phyloP scores from a whole-genome alignment of 2,329 filamentous ascomycete species.

The Diaporthe sp. region DNA sequence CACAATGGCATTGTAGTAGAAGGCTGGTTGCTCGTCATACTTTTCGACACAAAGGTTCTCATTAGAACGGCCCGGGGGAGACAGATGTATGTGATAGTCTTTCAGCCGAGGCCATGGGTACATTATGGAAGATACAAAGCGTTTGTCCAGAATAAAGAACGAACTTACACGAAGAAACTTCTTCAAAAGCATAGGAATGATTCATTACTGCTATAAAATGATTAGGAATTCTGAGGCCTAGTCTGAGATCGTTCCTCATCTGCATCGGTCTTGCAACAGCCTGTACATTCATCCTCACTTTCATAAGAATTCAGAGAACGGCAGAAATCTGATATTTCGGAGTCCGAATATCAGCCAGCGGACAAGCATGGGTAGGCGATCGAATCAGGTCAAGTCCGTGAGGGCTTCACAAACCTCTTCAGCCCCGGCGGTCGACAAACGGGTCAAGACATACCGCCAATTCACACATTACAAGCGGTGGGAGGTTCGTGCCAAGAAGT shows the following conservation, averaged over 20 bases:
- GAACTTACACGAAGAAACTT: rapidly evolving
- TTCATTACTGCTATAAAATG: background rate
- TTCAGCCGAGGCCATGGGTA: background rate
- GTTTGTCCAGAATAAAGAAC: background rate
- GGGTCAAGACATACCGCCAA: no score
- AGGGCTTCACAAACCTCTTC: background rate
- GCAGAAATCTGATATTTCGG: background rate
- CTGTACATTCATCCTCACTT: background rate
- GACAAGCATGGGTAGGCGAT: background rate
- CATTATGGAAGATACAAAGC: background rate
- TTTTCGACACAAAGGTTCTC: background rate
- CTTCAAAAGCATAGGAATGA: background rate
- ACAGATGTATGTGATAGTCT: background rate
- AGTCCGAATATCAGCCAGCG: background rate
- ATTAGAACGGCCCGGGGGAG: background rate
- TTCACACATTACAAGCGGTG: no score
- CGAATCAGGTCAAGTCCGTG: background rate
- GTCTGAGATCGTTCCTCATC: background rate
- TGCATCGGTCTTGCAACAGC: background rate
- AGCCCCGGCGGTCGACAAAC: background rate
- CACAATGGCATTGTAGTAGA: background rate
- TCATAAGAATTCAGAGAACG: background rate
- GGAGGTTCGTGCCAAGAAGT: no score
- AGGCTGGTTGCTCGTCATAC: no score
- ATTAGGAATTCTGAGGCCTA: no score